Percentiles rank a stretch among this genome's conserved stretches.
These are phyloP conservation scores for Tubosaeta sp. DNA, from an alignment of 768 basidiomycete genomes.

Conservation along the genomic window DNA sequence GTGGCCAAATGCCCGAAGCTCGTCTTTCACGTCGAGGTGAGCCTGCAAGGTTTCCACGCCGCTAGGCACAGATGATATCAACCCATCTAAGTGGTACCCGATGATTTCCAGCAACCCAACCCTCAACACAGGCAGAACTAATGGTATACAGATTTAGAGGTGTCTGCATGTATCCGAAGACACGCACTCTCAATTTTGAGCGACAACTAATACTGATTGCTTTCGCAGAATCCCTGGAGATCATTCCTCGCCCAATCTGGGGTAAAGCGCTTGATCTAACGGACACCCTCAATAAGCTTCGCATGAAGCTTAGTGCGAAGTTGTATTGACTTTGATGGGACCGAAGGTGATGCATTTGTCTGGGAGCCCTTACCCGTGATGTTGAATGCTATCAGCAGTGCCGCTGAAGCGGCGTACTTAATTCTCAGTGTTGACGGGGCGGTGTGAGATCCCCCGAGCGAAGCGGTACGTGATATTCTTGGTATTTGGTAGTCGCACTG, in stretches of 20 bases:
- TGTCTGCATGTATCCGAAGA: slow-evolving; percentile 91
- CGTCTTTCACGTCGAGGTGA: too few species aligned
- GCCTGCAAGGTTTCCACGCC: too few species aligned
- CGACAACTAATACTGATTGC: slow-evolving; percentile 91
- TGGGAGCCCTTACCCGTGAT: slow-evolving; percentile 98
- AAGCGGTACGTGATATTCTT: slow-evolving; percentile 57
- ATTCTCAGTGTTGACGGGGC: slow-evolving; percentile 98
- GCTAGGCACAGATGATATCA: too few species aligned
- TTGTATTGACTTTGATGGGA: slow-evolving; percentile 94
- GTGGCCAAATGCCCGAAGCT: too few species aligned
- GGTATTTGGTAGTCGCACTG: slow-evolving; percentile 7
- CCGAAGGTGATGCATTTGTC: slow-evolving; percentile 89
- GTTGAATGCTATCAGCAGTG: slow-evolving; percentile 91
- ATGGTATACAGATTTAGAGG: slow-evolving; percentile 77
- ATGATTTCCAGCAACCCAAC: too few species aligned
- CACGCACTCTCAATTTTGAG: slow-evolving; percentile 88
- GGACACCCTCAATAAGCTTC: slow-evolving; percentile 93
- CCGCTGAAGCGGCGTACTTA: slow-evolving; percentile 92
- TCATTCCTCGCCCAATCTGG: slow-evolving; percentile 97
- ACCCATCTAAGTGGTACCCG: too few species aligned
- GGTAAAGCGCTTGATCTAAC: slow-evolving; percentile 98
- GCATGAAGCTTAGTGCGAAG: slow-evolving; percentile 89
- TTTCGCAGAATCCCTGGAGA: slow-evolving; percentile 94
- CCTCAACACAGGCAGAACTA: background rate
- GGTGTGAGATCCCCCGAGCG: slow-evolving; percentile 91